phyloP scores from a whole-genome alignment of 2,329 filamentous ascomycete species.

The Clonostachys rhizophaga region DNA sequence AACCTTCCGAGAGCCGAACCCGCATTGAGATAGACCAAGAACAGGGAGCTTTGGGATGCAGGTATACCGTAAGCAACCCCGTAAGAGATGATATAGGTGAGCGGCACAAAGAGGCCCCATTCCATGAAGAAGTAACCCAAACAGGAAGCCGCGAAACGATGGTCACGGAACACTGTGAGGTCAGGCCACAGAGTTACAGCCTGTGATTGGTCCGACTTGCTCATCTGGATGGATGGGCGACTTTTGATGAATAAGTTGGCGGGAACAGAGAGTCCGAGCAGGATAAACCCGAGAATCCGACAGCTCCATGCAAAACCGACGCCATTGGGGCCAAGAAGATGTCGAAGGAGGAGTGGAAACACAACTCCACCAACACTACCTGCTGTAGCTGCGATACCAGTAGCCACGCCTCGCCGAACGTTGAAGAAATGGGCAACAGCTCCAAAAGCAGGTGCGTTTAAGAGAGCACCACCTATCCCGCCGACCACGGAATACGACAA shows the following conservation, averaged over 20 bases:
- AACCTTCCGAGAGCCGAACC: slow-evolving; percentile 66
- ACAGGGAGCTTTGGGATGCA: slow-evolving; percentile 51
- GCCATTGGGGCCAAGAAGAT: slow-evolving; percentile 13
- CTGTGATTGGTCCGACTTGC: background rate
- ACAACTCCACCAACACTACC: slow-evolving; percentile 17
- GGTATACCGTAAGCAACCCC: slow-evolving; percentile 40
- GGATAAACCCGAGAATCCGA: slow-evolving; percentile 15
- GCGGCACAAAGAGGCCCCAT: slow-evolving; percentile 43
- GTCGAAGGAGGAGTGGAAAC: slow-evolving; percentile 23
- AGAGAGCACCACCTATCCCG: slow-evolving; percentile 31
- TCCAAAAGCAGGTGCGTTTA: slow-evolving; percentile 23
- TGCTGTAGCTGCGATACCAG: background rate
- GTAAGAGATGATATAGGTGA: slow-evolving; percentile 57
- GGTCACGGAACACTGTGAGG: slow-evolving; percentile 2
- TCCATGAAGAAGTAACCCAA: slow-evolving; percentile 23
- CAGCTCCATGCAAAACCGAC: slow-evolving; percentile 27
- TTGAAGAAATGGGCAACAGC: slow-evolving; percentile 16
- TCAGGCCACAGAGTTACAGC: slow-evolving; percentile 1
- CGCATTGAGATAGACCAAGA: slow-evolving; percentile 66
- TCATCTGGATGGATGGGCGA: background rate
- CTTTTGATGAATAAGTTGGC: slow-evolving; percentile 2
- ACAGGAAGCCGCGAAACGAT: background rate
- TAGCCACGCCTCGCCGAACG: background rate
- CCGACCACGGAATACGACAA: slow-evolving; percentile 34
- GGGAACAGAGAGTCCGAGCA: background rate